Conservation (phyloP, 192 early-diverging fungal genomes). For the Podochytrium sp. region DNA sequence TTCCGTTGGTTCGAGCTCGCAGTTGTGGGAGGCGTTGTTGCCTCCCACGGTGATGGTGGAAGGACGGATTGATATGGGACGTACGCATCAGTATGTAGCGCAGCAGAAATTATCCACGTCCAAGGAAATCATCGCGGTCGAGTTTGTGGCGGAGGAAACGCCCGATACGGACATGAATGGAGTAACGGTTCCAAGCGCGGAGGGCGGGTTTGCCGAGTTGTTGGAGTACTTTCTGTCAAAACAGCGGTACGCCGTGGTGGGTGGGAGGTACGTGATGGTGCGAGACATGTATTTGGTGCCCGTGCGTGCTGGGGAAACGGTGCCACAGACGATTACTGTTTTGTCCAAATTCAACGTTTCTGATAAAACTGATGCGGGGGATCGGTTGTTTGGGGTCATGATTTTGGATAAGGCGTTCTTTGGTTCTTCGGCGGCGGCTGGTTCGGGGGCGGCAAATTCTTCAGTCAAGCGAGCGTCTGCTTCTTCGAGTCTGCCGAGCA, state of each 20-base stretch:
- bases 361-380: constrained; percentile 32
- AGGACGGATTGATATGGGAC: constrained; percentile 60
- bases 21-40: constrained; percentile 63
- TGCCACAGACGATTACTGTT: constrained; percentile 61
- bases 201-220: constrained; percentile 52
- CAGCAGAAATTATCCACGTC: constrained; percentile 53
- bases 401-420: constrained; percentile 58
- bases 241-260: constrained; percentile 70
- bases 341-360: constrained; percentile 41
- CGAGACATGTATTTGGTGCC: constrained; percentile 82
- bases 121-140: constrained; percentile 68
- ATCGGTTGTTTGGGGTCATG: constrained; percentile 65
- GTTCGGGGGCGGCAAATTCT: background rate
- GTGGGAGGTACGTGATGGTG: constrained; percentile 61
- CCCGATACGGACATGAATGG: constrained; percentile 24
- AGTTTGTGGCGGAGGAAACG: constrained; percentile 49
- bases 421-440: background rate
- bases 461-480: background rate
- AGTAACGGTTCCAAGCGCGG: background rate
- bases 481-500: background rate
- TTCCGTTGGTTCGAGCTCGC: constrained; percentile 36
- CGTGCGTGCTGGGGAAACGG: constrained; percentile 48
- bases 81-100: constrained; percentile 60
- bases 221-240: constrained; percentile 67
- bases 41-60: constrained; percentile 63